These are phyloP conservation scores for Rosa chinensis DNA, from an alignment of 306 rosid species.

Conservation along the genomic window DNA sequence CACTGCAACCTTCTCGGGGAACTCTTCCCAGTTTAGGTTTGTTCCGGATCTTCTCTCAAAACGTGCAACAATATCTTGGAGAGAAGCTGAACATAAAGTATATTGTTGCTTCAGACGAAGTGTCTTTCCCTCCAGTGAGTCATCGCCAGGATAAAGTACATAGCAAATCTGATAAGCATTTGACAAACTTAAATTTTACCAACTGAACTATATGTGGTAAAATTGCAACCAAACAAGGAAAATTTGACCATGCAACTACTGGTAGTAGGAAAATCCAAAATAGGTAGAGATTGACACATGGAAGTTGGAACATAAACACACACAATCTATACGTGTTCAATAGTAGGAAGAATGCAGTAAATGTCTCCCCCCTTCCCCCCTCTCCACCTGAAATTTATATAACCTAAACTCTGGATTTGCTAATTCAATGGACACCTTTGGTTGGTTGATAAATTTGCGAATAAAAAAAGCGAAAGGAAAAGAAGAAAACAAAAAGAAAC, in stretches of 20 bases:
- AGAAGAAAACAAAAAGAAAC: not conserved
- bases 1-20: constrained; percentile 92
- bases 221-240: not conserved
- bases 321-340: not conserved
- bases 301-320: not conserved
- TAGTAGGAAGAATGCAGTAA: not conserved
- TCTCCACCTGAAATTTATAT: not conserved
- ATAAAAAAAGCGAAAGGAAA: not conserved
- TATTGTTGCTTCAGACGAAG: constrained; percentile 98
- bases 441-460: not conserved
- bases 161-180: constrained; percentile 67
- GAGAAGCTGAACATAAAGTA: constrained; percentile 96
- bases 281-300: not conserved
- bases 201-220: constrained; percentile 18
- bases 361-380: not conserved
- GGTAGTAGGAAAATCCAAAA: not conserved
- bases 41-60: constrained; percentile 87
- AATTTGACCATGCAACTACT: not conserved
- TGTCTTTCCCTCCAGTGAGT: constrained; percentile 77
- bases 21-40: constrained; percentile 71
- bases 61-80: constrained; percentile 87
- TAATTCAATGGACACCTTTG: not conserved
- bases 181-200: constrained; percentile 20
- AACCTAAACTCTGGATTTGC: not conserved
- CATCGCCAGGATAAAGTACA: constrained; percentile 96